phyloP scores from a whole-genome alignment of 768 basidiomycete genomes.

The Agrocybe chaxingu region DNA sequence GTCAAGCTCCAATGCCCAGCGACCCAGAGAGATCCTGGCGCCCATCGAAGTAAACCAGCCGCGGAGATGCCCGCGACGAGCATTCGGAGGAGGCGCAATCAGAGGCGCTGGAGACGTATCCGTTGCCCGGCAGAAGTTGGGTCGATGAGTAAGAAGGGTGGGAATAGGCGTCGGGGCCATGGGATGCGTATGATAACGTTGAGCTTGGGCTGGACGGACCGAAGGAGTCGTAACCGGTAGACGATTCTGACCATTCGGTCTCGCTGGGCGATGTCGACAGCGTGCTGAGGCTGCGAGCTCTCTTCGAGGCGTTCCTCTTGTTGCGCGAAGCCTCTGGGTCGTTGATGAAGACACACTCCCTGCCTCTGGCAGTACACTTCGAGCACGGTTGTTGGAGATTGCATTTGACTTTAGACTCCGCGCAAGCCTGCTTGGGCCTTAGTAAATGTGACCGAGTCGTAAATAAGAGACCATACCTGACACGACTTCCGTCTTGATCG shows the following conservation, averaged over 20 bases:
- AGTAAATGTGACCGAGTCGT: constrained; percentile 4
- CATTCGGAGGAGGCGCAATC: constrained; percentile 33
- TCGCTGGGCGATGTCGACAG: constrained; percentile 13
- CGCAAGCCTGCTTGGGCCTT: constrained; percentile 44
- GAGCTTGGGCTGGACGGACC: constrained; percentile 19
- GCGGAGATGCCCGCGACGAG: constrained; percentile 36
- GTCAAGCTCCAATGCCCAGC: constrained; percentile 31
- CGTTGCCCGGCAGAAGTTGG: constrained; percentile 12
- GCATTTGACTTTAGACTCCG: constrained; percentile 76
- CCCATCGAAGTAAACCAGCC: constrained; percentile 34
- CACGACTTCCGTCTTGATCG: constrained; percentile 68
- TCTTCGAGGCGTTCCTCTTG: constrained; percentile 31
- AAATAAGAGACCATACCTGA: constrained; percentile 29
- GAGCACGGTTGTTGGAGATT: constrained; percentile 66
- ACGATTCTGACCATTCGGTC: constrained; percentile 15
- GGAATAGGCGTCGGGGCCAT: constrained; percentile 14
- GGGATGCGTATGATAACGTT: constrained; percentile 14
- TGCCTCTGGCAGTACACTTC: constrained; percentile 59
- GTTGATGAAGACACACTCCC: constrained; percentile 62
- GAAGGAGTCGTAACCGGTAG: constrained; percentile 14
- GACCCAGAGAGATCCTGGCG: constrained; percentile 23
- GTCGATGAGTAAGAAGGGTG: constrained; percentile 14
- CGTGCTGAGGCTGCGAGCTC: constrained; percentile 12
- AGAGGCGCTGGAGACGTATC: constrained; percentile 19
- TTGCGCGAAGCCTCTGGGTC: constrained; percentile 41